These are phyloP conservation scores for Ophiorrhiza pumila DNA, from an alignment of 257 asterid species.

Conservation along the genomic window DNA sequence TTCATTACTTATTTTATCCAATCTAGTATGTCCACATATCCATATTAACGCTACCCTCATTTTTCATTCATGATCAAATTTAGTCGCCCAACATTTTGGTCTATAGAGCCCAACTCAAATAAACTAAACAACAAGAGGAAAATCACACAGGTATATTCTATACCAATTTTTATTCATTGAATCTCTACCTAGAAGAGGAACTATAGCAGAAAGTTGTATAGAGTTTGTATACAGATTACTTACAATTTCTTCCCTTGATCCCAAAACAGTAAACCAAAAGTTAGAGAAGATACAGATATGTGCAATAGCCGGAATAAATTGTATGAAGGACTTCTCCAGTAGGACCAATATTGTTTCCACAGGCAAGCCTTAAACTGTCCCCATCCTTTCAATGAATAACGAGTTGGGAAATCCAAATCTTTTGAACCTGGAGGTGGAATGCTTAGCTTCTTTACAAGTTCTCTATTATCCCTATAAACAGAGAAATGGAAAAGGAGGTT, in stretches of 20 bases:
- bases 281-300: conserved; percentile 35
- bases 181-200: too few species aligned
- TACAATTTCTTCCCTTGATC: conserved; percentile 47
- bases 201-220: too few species aligned
- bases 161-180: too few species aligned
- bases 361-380: conserved; percentile 48
- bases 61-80: too few species aligned
- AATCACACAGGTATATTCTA: too few species aligned
- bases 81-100: too few species aligned
- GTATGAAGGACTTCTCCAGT: conserved; percentile 63
- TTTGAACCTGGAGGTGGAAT: conserved; percentile 38
- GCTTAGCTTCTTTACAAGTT: conserved; percentile 32
- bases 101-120: too few species aligned
- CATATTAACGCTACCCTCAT: too few species aligned
- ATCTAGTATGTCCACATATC: too few species aligned
- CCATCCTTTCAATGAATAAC: conserved; percentile 40
- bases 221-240: conserved; percentile 3
- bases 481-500: not conserved
- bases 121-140: too few species aligned
- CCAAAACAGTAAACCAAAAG: conserved; percentile 47
- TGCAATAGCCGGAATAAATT: conserved; percentile 40
- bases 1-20: too few species aligned
- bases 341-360: conserved; percentile 56
- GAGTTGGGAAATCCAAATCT: conserved; percentile 40
- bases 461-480: conserved; percentile 23